phyloP scores from a whole-genome alignment of 2,329 filamentous ascomycete genomes.

The Ceratocystiopsis minuta region DNA sequence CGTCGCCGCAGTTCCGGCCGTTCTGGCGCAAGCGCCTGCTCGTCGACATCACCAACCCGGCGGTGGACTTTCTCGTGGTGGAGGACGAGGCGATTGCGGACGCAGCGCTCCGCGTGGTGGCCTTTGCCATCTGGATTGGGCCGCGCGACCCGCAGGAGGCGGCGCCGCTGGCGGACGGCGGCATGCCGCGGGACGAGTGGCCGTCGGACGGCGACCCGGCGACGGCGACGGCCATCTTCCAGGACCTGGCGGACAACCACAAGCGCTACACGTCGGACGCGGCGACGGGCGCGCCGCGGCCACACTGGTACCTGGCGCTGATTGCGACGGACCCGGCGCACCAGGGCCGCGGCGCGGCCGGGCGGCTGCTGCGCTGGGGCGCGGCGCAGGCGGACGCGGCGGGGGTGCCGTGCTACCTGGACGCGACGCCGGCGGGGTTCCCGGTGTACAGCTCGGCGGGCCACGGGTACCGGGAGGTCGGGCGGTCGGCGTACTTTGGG shows the following conservation, averaged over 20 bases:
- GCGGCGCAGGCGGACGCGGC: slow-evolving; percentile 25
- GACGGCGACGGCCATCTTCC: slow-evolving; percentile 23
- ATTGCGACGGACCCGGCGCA: slow-evolving; percentile 23
- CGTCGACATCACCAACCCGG: slow-evolving; percentile 22
- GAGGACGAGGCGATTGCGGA: slow-evolving; percentile 11
- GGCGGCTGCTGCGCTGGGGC: slow-evolving; percentile 28
- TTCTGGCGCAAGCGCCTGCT: slow-evolving; percentile 20
- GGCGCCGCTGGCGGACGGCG: slow-evolving; percentile 9
- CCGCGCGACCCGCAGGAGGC: slow-evolving; percentile 10
- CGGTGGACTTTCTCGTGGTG: slow-evolving; percentile 22
- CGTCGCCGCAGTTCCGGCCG: slow-evolving; percentile 9
- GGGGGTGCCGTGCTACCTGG: slow-evolving; percentile 26
- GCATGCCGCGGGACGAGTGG: slow-evolving; percentile 16
- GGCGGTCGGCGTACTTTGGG: slow-evolving; percentile 19
- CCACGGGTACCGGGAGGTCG: slow-evolving; percentile 26
- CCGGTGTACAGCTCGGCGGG: slow-evolving; percentile 24
- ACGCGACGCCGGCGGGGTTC: slow-evolving; percentile 29
- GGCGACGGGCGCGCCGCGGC: slow-evolving; percentile 6
- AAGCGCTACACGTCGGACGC: slow-evolving; percentile 19
- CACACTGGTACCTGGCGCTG: slow-evolving; percentile 31
- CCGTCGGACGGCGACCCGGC: slow-evolving; percentile 20
- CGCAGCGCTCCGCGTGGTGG: slow-evolving; percentile 15
- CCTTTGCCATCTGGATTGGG: slow-evolving; percentile 28
- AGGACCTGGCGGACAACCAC: slow-evolving; percentile 18
- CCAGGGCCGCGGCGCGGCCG: slow-evolving; percentile 28